phyloP scores from a whole-genome alignment of 176 grass and related monocot genomes.

The Oropetium thomaeum region DNA sequence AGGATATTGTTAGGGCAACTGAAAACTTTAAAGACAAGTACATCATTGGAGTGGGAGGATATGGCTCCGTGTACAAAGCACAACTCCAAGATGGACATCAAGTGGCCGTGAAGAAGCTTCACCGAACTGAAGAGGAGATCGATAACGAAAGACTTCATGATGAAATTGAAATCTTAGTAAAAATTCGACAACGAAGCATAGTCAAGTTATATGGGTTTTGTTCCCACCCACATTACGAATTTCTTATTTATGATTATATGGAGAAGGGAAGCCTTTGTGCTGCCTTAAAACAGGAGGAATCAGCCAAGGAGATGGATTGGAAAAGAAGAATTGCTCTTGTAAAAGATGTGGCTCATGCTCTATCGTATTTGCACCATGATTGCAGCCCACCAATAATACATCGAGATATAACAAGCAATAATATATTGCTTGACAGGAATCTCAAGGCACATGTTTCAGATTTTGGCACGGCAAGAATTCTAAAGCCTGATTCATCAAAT shows the following conservation, averaged over 20 bases:
- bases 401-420: conserved; percentile 26
- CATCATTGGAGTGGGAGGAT: conserved; percentile 4
- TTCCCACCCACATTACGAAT: neutral
- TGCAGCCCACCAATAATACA: conserved; percentile 18
- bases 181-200: neutral
- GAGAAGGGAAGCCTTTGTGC: neutral
- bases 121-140: neutral
- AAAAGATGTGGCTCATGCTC: neutral
- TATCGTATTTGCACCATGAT: conserved; percentile 13
- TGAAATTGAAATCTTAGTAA: neutral
- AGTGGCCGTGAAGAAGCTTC: conserved; percentile 24
- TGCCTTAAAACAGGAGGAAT: neutral
- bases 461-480: conserved; percentile 13
- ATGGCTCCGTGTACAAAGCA: neutral
- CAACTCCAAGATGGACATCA: neutral
- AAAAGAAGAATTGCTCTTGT: neutral
- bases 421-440: neutral
- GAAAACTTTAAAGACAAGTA: conserved; percentile 12
- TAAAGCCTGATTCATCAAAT: conserved; percentile 21
- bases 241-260: conserved; percentile 10
- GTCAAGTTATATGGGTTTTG: conserved; percentile 13
- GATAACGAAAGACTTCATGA: neutral
- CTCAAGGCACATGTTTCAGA: conserved; percentile 22
- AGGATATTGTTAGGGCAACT: conserved; percentile 12
- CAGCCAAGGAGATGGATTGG: neutral